Evolutionary conservation across 805 yeast genomes (phyloP).

Genomic region (Brettanomyces anomalus): DNA sequence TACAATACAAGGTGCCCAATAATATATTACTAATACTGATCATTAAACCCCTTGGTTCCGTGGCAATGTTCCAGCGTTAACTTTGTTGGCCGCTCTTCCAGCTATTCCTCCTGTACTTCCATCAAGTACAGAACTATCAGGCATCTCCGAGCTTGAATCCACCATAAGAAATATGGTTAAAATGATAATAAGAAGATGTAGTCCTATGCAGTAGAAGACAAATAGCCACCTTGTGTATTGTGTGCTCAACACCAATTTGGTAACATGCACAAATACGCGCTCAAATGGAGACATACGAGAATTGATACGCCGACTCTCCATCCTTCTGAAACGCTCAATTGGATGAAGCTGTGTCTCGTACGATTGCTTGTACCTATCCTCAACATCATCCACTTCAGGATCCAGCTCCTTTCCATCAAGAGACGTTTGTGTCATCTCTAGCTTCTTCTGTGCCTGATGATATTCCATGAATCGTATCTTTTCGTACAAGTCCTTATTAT

Average conservation of each 20-base stretch:
- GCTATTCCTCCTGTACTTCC: conserved; percentile 23
- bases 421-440: conserved; percentile 10
- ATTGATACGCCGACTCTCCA: conserved; percentile 67
- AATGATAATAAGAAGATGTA: conserved; percentile 67
- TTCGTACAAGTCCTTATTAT: conserved; percentile 74
- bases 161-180: conserved; percentile 47
- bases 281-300: conserved; percentile 72
- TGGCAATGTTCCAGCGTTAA: background rate
- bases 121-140: conserved; percentile 8
- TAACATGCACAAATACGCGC: conserved; percentile 61
- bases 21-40: background rate
- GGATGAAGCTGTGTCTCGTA: conserved; percentile 81
- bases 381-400: conserved; percentile 30
- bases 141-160: conserved; percentile 7
- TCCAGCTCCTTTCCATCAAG: background rate
- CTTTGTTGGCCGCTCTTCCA: background rate
- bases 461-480: conserved; percentile 60
- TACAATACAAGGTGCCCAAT: no score
- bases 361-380: conserved; percentile 47
- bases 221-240: conserved; percentile 64
- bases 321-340: conserved; percentile 68
- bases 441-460: conserved; percentile 25
- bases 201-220: conserved; percentile 60
- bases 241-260: conserved; percentile 69
- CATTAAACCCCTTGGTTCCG: background rate